Evolutionary conservation across 2,329 filamentous ascomycete species (phyloP).

Genomic region (Fusarium continuum): DNA sequence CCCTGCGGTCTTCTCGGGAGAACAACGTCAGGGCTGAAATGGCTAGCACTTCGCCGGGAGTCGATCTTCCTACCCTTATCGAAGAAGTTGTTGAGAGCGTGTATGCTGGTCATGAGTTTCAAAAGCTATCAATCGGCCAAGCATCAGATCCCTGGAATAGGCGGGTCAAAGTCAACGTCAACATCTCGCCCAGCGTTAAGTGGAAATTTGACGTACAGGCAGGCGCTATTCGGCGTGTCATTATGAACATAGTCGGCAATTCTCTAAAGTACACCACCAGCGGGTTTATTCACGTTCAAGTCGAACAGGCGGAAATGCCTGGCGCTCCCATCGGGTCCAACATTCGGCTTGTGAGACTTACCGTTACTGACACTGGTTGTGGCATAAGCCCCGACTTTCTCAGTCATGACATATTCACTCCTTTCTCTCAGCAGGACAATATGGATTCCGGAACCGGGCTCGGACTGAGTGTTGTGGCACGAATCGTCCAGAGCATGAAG

Average conservation of each 20-base stretch:
- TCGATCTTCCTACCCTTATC: neutral
- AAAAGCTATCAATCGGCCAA: neutral
- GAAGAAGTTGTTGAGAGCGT: constrained; percentile 1
- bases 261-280: neutral
- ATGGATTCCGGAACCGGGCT: neutral
- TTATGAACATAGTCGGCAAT: neutral
- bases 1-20: neutral
- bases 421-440: neutral
- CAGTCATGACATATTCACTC: neutral
- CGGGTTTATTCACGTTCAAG: neutral
- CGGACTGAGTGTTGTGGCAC: neutral
- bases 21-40: neutral
- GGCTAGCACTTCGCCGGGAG: neutral
- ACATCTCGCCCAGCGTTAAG: neutral
- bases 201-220: neutral
- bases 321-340: neutral
- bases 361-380: neutral
- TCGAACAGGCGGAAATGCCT: neutral
- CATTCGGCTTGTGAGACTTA: neutral
- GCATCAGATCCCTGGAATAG: fast-evolving
- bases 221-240: neutral
- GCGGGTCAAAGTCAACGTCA: neutral
- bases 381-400: neutral
- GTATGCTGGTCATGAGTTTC: neutral
- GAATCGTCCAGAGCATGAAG: neutral